Evolutionary conservation across 2,329 filamentous ascomycete species (phyloP).

Genomic region (Neofusicoccum ribis): DNA sequence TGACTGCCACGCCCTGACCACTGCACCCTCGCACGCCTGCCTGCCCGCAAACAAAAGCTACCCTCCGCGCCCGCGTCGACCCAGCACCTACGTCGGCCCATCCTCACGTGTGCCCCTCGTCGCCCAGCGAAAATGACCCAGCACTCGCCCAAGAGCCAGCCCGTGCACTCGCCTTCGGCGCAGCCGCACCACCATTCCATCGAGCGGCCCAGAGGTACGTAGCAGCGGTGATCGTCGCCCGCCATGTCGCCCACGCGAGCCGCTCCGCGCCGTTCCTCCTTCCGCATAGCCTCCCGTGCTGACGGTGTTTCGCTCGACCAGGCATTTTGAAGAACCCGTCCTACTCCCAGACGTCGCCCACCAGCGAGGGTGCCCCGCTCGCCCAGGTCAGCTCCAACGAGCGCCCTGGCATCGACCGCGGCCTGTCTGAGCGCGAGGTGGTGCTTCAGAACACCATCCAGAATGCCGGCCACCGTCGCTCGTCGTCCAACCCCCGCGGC

Average conservation of each 20-base stretch:
- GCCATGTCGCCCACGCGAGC: neutral
- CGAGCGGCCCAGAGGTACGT: slow-evolving; percentile 47
- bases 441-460: slow-evolving; percentile 91
- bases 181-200: slow-evolving; percentile 29
- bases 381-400: slow-evolving; percentile 34
- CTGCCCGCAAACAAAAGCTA: neutral
- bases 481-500: slow-evolving; percentile 70
- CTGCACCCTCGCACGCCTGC: neutral
- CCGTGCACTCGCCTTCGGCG: slow-evolving; percentile 28
- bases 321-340: slow-evolving; percentile 89
- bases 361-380: slow-evolving; percentile 36
- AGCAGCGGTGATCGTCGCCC: slow-evolving; percentile 5
- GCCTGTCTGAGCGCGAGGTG: slow-evolving; percentile 77
- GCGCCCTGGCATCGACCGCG: slow-evolving; percentile 47
- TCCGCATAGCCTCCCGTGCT: neutral
- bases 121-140: slow-evolving; percentile 32
- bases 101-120: slow-evolving; percentile 8
- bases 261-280: neutral
- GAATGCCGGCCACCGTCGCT: slow-evolving; percentile 86
- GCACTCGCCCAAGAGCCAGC: slow-evolving; percentile 35
- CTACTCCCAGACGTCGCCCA: slow-evolving; percentile 53
- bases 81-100: neutral
- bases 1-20: slow-evolving; percentile 2
- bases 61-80: neutral
- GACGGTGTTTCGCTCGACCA: slow-evolving; percentile 39